Conservation (phyloP, 2,329 filamentous ascomycete genomes). For the Orbilia quercus region DNA sequence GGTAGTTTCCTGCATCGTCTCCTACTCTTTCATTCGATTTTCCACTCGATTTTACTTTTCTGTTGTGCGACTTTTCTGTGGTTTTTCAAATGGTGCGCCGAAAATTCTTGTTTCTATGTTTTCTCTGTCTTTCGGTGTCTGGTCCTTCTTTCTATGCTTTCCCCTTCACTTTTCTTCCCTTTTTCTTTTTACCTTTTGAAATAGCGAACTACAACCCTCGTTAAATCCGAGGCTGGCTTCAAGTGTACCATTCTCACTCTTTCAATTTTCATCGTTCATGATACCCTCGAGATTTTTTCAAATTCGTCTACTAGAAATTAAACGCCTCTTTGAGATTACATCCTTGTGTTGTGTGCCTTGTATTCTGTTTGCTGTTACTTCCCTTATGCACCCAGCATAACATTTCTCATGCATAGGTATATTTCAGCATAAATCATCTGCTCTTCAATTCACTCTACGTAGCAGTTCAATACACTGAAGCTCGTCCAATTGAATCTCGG, state of each 20-base stretch:
- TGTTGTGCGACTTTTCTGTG: not conserved
- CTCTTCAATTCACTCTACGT: no score
- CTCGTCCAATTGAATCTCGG: not conserved
- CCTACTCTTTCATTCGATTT: not conserved
- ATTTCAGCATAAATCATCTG: no score
- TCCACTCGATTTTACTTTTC: not conserved
- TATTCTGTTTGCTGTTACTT: no score
- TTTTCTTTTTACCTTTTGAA: no score
- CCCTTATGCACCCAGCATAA: no score
- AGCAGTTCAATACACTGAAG: not conserved
- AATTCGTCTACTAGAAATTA: constrained; percentile 4
- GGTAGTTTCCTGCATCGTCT: not conserved
- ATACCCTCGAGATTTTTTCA: constrained; percentile 3
- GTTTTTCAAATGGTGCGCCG: not conserved
- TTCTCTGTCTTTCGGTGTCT: not conserved
- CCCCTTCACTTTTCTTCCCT: not conserved
- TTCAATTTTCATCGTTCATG: constrained; percentile 18
- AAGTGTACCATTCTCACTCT: constrained; percentile 22
- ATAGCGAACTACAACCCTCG: not conserved
- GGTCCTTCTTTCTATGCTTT: not conserved
- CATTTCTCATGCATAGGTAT: no score
- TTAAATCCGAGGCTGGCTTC: constrained; percentile 3
- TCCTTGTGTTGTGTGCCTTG: not conserved
- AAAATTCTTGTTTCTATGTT: constrained; percentile 2
- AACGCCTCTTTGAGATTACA: constrained; percentile 4